Base-by-base conservation (phyloP, 2,329 filamentous ascomycete genomes). In the Alternaria alternata region DNA sequence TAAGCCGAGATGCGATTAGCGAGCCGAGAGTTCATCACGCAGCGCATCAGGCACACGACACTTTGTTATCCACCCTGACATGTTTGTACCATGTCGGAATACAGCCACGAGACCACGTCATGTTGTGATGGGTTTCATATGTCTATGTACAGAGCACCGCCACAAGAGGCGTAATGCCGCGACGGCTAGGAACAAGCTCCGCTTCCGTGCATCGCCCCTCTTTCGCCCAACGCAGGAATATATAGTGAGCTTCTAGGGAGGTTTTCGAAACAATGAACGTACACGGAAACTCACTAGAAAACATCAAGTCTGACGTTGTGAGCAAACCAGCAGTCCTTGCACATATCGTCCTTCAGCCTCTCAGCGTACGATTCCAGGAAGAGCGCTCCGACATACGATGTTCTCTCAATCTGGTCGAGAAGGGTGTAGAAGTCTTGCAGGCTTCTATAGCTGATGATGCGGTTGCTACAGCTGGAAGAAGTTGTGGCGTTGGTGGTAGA, bases 51-150 rank as follows among this genome's bases (percentile, higher is more conserved):
- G 65, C 66, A 66, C 65, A 67, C 69, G 66, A 69, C 57, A 56
- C 39, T 55, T 47, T 52, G 51, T 62, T 51, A 54, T 62, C 57
- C 53, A 48, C 20, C 44, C 41, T 54, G 61, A 30, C 52, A 38
- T 59, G 43, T 46, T 28, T 22, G 30, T 36, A 53, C 36, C 42
- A 51, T n/a, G 16, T 22, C 18, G 7, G 34, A 22, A 34, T 36
- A 34, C 55, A 62, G 57, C 59, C 71, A 72, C 68, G 61, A 49
- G 71, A 69, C 66, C 66, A 62, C 69, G 70, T 74, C 72, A 74
- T 67, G 57, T 43, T n/a, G 41, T 26, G 44, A 16, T 24, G 14
- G 34, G 56, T 57, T 60, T 18, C 20, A 42, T 39, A 11, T 39
- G 18, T 36, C 5, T 28, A 26, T 46, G 24, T 47, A 36, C 30